phyloP scores from a whole-genome alignment of 768 basidiomycete genomes.

The Udeniomyces megalosporus region DNA sequence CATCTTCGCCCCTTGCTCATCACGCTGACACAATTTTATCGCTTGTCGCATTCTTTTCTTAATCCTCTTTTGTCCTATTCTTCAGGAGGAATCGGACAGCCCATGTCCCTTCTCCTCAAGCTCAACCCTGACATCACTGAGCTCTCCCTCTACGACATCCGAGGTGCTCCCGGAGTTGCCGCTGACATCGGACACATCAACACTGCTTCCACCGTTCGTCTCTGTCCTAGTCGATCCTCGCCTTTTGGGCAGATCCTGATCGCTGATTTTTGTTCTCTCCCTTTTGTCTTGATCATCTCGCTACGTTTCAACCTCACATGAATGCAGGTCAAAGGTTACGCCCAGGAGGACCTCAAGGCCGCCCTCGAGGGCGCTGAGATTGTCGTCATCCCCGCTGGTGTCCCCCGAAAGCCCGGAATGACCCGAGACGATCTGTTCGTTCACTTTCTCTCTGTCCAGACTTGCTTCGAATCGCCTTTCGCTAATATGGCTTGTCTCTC shows the following conservation, averaged over 20 bases:
- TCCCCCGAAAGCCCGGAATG: constrained; percentile 61
- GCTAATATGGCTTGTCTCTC: neutral
- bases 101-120: constrained; percentile 82
- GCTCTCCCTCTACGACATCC: constrained; percentile 84
- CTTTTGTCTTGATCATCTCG: neutral
- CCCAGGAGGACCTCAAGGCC: constrained; percentile 43
- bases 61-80: neutral
- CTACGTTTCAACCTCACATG: no score
- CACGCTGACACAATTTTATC: neutral
- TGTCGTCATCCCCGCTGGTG: constrained; percentile 89
- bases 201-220: constrained; percentile 32
- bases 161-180: constrained; percentile 75
- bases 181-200: constrained; percentile 88
- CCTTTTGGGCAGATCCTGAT: neutral
- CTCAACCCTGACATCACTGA: constrained; percentile 60
- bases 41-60: neutral
- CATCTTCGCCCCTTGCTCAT: no score
- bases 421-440: constrained; percentile 72
- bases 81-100: constrained; percentile 89
- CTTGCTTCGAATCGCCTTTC: neutral
- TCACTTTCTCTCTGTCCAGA: constrained; percentile 14
- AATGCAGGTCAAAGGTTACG: constrained; percentile 24
- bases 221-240: neutral
- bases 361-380: constrained; percentile 70
- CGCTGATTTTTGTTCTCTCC: neutral